Conservation (phyloP, 257 asterid species). For the Nicotiana undulata region DNA sequence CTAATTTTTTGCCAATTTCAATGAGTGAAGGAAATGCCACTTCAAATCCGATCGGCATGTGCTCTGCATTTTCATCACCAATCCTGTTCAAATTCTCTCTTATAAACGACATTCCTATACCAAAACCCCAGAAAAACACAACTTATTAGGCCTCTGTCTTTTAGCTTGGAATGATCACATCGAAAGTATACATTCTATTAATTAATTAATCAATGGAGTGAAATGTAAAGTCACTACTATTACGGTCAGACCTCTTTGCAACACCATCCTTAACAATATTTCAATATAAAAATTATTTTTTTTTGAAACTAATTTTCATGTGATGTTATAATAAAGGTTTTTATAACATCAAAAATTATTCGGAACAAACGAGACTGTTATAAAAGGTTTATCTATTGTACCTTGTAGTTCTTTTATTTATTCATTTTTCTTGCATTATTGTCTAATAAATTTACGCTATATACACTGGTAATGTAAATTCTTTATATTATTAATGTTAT, state of each 20-base stretch:
- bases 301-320: no score
- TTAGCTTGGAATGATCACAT: not conserved
- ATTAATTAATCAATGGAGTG: not conserved
- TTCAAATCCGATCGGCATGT: conserved; percentile 91
- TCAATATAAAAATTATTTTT: no score
- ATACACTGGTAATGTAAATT: no score
- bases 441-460: not conserved
- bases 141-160: not conserved
- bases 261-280: no score
- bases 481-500: no score
- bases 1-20: conserved; percentile 47
- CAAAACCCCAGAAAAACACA: not conserved
- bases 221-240: not conserved
- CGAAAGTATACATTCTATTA: not conserved
- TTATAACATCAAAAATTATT: no score
- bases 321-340: no score
- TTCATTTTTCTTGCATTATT: not conserved
- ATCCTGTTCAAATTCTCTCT: conserved; percentile 45
- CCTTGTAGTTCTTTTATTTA: not conserved
- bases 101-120: conserved; percentile 47
- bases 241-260: no score
- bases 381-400: no score
- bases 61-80: conserved; percentile 61
- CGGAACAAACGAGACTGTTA: no score
- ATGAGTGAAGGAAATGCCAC: conserved; percentile 84